Evolutionary conservation across 805 yeast genomes (phyloP).

Genomic region (Ogataea methylovora): DNA sequence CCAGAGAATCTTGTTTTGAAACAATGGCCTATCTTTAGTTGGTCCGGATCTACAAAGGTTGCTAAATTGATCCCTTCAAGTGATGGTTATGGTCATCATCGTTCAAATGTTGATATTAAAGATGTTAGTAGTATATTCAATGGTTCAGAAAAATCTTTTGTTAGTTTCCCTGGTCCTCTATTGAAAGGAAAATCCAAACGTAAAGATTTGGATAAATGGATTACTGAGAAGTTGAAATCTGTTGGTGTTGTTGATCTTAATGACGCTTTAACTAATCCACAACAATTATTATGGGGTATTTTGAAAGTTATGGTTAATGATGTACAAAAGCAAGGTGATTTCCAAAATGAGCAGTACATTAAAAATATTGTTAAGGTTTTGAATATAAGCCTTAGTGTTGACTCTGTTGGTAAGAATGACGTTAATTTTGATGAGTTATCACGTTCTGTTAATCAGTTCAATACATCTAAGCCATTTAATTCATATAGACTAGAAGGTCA

Average conservation of each 20-base stretch:
- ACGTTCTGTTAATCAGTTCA: constrained; percentile 1
- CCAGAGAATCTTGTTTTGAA: constrained; percentile 48
- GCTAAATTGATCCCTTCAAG: constrained; percentile 38
- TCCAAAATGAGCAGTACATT: constrained; percentile 20
- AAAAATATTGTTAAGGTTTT: constrained; percentile 21
- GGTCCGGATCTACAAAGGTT: constrained; percentile 43
- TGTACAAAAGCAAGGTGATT: constrained; percentile 20
- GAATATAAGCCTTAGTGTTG: background rate
- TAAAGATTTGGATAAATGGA: constrained; percentile 67
- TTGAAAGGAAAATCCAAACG: constrained; percentile 45
- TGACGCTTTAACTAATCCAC: constrained; percentile 11
- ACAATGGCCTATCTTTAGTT: constrained; percentile 73
- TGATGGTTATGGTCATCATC: constrained; percentile 26
- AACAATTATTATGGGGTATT: constrained; percentile 21
- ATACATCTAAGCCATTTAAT: constrained; percentile 13
- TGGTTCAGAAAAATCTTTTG: constrained; percentile 18
- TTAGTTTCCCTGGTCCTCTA: constrained; percentile 65
- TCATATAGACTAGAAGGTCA: constrained; percentile 15
- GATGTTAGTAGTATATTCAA: constrained; percentile 25
- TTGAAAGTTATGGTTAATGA: constrained; percentile 16
- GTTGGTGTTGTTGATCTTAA: constrained; percentile 9
- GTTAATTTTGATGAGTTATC: background rate
- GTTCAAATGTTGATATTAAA: constrained; percentile 29
- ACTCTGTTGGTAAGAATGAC: too few species aligned
- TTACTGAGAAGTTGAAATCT: constrained; percentile 29